These are phyloP conservation scores for Arachis monticola DNA, from an alignment of 331 rosid species.

Conservation along the genomic window DNA sequence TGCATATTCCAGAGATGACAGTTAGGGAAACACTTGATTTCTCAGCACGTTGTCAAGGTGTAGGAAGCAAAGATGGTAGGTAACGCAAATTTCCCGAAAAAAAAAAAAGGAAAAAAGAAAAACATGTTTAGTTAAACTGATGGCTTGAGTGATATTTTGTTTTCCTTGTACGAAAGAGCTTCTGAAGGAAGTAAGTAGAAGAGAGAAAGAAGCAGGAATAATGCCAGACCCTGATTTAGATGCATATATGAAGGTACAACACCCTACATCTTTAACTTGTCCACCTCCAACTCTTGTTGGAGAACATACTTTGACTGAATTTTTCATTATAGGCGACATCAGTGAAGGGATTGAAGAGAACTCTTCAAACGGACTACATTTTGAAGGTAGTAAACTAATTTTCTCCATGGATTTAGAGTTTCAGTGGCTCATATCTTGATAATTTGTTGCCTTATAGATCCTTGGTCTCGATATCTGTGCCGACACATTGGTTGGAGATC, in stretches of 20 bases:
- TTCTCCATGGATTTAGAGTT: constrained; percentile 3
- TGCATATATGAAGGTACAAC: constrained; percentile 69
- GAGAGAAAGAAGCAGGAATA: constrained; percentile 60
- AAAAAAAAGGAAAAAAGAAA: no score
- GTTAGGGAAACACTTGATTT: constrained; percentile 72
- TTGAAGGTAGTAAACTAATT: constrained; percentile 50
- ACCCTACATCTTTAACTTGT: constrained; percentile 4
- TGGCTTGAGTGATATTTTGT: constrained; percentile 2
- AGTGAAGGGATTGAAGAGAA: constrained; percentile 55
- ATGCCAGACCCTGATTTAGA: constrained; percentile 65
- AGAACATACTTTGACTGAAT: background rate
- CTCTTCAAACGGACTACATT: constrained; percentile 65
- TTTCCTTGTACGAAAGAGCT: constrained; percentile 42
- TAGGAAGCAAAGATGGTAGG: constrained; percentile 59
- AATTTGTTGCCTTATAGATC: constrained; percentile 46
- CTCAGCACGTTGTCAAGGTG: constrained; percentile 68
- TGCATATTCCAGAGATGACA: constrained; percentile 72
- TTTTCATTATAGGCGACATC: constrained; percentile 61
- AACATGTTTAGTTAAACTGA: background rate
- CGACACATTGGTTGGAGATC: constrained; percentile 68
- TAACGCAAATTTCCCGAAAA: background rate
- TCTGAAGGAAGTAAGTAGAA: constrained; percentile 58
- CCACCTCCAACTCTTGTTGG: background rate
- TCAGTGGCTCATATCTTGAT: background rate
- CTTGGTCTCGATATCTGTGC: constrained; percentile 73